Evolutionary conservation across 805 yeast species (phyloP).

Genomic region (Crinitomyces ghanaensis): DNA sequence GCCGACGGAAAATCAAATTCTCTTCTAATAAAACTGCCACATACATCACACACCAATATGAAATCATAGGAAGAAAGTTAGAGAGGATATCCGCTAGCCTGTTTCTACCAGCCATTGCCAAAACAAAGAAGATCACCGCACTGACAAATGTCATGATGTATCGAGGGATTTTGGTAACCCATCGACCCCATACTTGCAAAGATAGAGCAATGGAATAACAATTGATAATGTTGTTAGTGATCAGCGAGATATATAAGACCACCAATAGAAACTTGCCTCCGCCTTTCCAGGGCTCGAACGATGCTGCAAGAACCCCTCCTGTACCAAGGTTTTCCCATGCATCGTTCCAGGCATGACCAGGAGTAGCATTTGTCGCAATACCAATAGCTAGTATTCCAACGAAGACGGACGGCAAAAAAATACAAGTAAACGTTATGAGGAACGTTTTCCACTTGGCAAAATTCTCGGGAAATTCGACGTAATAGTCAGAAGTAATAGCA

Average conservation of each 20-base stretch:
- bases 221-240: constrained; percentile 73
- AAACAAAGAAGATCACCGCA: constrained; percentile 51
- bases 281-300: constrained; percentile 60
- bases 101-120: constrained; percentile 66
- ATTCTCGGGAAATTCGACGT: constrained; percentile 65
- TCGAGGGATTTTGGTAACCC: constrained; percentile 56
- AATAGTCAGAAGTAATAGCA: constrained; percentile 74
- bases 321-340: constrained; percentile 51
- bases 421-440: constrained; percentile 51
- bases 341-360: constrained; percentile 43
- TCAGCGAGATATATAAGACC: constrained; percentile 57
- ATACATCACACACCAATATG: constrained; percentile 83
- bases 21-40: constrained; percentile 62
- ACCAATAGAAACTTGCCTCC: constrained; percentile 69
- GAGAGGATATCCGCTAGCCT: constrained; percentile 63
- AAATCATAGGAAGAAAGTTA: constrained; percentile 82
- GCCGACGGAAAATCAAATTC: constrained; percentile 55
- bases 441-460: constrained; percentile 47
- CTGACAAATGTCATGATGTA: constrained; percentile 62
- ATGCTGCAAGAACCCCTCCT: constrained; percentile 62
- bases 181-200: constrained; percentile 42
- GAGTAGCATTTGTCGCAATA: constrained; percentile 55
- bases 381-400: constrained; percentile 66
- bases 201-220: constrained; percentile 74
- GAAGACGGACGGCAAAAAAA: constrained; percentile 58